Percentiles rank a stretch among this genome's conserved stretches.
Evolutionary conservation across 805 yeast genomes (phyloP).

Genomic region (Nakazawaea pomicola): DNA sequence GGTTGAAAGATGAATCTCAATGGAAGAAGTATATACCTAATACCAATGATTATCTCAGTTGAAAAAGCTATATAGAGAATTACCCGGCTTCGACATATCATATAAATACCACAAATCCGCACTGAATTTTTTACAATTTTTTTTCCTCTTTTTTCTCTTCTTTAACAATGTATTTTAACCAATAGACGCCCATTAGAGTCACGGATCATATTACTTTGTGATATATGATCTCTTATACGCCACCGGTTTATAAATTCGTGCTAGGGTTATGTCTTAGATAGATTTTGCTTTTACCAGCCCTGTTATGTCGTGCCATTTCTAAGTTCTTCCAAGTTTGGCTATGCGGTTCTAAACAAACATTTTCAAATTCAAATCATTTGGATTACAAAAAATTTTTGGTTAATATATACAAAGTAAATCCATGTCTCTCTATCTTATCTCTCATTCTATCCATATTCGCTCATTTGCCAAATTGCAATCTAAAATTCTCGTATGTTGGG

Average conservation of each 20-base stretch:
- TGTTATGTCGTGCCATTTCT: conserved; percentile 47
- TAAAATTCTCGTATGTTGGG: too few species aligned
- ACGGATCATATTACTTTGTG: conserved; percentile 47
- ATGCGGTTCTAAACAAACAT: conserved; percentile 79
- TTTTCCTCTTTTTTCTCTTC: conserved; percentile 1
- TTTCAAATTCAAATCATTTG: too few species aligned
- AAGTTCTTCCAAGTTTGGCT: conserved; percentile 37
- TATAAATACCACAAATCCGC: too few species aligned
- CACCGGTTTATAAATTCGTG: conserved; percentile 52
- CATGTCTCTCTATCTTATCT: conserved; percentile 12
- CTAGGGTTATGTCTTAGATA: conserved; percentile 89
- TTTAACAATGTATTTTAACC: conserved; percentile 36
- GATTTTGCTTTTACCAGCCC: conserved; percentile 39
- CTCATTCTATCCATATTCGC: too few species aligned
- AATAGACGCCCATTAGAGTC: conserved; percentile 85
- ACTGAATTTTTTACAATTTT: too few species aligned
- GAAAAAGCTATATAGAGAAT: conserved; percentile 20
- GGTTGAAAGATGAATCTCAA: conserved; percentile 52
- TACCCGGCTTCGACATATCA: not conserved
- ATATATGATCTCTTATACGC: conserved; percentile 42
- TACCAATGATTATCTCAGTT: conserved; percentile 51
- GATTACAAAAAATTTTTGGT: too few species aligned
- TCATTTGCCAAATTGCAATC: too few species aligned
- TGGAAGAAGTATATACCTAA: conserved; percentile 53
- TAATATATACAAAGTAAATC: too few species aligned